A percentile compares a stretch with the other conserved stretches of the same genome.
Evolutionary conservation across 148 eudicot species (phyloP).

Genomic region (Nepenthes mirabilis): DNA sequence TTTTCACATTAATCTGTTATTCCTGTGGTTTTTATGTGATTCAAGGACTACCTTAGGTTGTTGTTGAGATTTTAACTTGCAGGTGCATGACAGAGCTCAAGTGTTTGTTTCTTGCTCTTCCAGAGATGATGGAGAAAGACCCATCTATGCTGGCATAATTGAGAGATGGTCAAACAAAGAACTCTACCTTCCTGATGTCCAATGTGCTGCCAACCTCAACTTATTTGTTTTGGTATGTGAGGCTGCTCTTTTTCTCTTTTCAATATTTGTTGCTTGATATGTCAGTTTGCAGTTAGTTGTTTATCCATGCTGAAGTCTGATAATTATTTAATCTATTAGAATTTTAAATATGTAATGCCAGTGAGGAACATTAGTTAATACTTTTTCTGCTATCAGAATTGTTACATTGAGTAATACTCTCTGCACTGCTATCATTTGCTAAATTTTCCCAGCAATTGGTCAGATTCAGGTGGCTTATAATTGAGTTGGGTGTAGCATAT

Average conservation of each 20-base stretch:
- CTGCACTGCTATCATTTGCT: no score
- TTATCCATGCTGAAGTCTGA: no score
- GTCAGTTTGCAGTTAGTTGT: no score
- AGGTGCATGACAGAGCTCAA: constrained; percentile 96
- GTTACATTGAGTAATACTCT: no score
- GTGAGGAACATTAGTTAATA: no score
- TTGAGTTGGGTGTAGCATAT: no score
- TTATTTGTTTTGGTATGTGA: constrained; percentile 62
- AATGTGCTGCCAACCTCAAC: constrained; percentile 39
- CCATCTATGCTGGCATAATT: constrained; percentile 44
- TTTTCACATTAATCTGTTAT: no score
- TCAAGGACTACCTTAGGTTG: not conserved
- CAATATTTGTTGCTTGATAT: not conserved
- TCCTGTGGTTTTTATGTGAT: not conserved
- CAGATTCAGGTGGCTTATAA: no score
- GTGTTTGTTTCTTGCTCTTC: constrained; percentile 59
- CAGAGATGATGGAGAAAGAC: constrained; percentile 30
- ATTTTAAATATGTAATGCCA: no score
- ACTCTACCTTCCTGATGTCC: constrained; percentile 43
- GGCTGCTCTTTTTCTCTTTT: not conserved
- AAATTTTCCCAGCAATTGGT: no score
- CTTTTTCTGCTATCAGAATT: no score
- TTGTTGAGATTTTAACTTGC: constrained; percentile 9
- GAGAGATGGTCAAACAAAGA: constrained; percentile 76
- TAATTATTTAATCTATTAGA: no score